Evolutionary conservation across 1,139 yeast species (phyloP), one percentile per base, ranked within the genome.

Genomic region (Hyphopichia wangnamkhiaoensis): DNA sequence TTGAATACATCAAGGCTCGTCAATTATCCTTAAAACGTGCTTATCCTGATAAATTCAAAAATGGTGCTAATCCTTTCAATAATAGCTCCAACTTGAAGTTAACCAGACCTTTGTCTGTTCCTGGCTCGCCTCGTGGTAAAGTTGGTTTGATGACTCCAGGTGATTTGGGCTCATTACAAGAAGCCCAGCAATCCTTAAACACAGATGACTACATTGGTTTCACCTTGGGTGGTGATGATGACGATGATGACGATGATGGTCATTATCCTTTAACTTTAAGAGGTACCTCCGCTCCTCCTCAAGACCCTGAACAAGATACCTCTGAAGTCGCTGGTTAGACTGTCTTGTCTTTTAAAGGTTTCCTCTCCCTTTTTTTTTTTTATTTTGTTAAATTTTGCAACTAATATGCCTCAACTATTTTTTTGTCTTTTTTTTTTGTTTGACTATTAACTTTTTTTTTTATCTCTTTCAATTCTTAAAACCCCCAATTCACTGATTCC

Each of bases 141-240:
- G 53, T 76, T 36, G 84, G 88, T 14, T 65, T 80, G 50, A 90
- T 89, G 95, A 93, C 98, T 1, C 98, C 98, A 0, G 98, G 98
- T 36, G 98, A 93, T 61, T 76, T 93, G 50, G 98, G 98, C n/a
- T 84, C 96, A 10, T 72, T 93, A 53, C 97, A 89, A 63, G 98
- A 93, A 61, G 89, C 89, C 30, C 77, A 78, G 42, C 86, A 84
- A 57, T 66, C 74, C 1, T 76, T 89, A 40, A 81, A 84, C 48
- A 84, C 88, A 29, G 94, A 84, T 40, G 96, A 88, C 58, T 93
- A 89, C 59, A 71, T 82, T 41, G 81, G 84, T 9, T 93, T 94
- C 79, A 81, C 75, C 51, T 73, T 91, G 47, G 86, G 88, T 23
- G 79, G 71, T 33, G 79, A 69, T 27, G 82, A 65, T 19, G 69